phyloP scores from a whole-genome alignment of 441 rosid genomes.

The Manihot esculenta region DNA sequence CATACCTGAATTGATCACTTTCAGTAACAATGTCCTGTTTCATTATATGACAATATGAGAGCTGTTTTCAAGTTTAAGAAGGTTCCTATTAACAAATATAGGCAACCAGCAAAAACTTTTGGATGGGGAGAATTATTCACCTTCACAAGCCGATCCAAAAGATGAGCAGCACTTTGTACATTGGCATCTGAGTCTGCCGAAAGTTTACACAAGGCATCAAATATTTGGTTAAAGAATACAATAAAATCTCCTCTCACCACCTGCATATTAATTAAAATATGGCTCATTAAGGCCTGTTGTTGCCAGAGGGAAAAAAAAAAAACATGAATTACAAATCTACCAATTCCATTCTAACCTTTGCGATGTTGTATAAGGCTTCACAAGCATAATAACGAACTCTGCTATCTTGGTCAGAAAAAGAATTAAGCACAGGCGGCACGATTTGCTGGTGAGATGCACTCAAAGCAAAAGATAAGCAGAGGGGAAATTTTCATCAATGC shows the following conservation, averaged over 20 bases:
- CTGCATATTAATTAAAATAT: conserved; percentile 41
- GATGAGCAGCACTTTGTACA: conserved; percentile 99
- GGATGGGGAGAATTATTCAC: conserved; percentile 32
- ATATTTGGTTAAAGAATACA: conserved; percentile 90
- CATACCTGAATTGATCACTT: conserved; percentile 99
- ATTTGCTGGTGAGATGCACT: conserved; percentile 67
- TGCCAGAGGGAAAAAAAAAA: background rate
- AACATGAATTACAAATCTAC: background rate
- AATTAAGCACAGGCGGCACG: conserved; percentile 93
- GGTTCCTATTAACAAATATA: conserved; percentile 15
- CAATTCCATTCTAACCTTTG: conserved; percentile 59
- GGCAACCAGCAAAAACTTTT: background rate
- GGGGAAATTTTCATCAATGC: conserved; percentile 8
- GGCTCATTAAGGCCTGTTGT: conserved; percentile 18
- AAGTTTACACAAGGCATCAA: conserved; percentile 96
- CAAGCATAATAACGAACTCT: conserved; percentile 99
- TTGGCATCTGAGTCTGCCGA: conserved; percentile 96
- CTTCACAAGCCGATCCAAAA: conserved; percentile 98
- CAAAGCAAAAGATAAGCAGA: conserved; percentile 14
- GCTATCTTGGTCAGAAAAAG: conserved; percentile 97
- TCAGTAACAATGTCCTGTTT: conserved; percentile 98
- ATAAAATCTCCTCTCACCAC: conserved; percentile 99
- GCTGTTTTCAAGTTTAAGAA: conserved; percentile 18
- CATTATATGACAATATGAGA: conserved; percentile 39
- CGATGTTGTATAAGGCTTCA: conserved; percentile 98